These are phyloP conservation scores for Neofusicoccum sp. DNA, from an alignment of 2,329 filamentous ascomycete species.

Conservation along the genomic window DNA sequence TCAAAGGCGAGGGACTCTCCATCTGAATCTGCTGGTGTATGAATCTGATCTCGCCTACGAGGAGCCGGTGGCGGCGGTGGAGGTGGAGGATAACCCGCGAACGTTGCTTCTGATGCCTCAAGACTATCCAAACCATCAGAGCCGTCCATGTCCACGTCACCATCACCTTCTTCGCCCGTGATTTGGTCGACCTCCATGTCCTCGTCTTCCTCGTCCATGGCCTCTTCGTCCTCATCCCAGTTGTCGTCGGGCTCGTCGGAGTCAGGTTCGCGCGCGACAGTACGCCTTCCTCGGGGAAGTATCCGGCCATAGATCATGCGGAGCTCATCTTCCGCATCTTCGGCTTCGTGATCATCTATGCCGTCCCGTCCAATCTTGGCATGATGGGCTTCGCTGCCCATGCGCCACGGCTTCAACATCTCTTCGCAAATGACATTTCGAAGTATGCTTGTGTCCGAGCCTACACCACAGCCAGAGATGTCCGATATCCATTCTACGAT, in stretches of 20 bases:
- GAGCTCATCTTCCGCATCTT: conserved; percentile 52
- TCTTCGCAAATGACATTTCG: conserved; percentile 86
- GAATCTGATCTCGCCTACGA: conserved; percentile 57
- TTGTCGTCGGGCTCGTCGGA: conserved; percentile 52
- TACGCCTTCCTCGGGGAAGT: conserved; percentile 26
- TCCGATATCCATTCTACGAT: conserved; percentile 96
- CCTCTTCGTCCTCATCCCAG: conserved; percentile 43
- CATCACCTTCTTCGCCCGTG: conserved; percentile 47
- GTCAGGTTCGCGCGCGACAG: conserved; percentile 26
- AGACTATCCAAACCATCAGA: conserved; percentile 61
- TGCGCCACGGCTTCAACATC: conserved; percentile 80
- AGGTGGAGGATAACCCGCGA: conserved; percentile 70
- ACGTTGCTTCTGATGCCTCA: conserved; percentile 73
- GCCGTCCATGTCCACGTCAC: conserved; percentile 51
- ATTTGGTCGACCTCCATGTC: conserved; percentile 47
- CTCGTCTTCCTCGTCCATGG: conserved; percentile 46
- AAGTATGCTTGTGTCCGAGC: conserved; percentile 74
- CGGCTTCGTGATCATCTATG: conserved; percentile 74
- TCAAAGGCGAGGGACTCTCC: conserved; percentile 57
- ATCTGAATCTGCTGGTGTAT: conserved; percentile 71
- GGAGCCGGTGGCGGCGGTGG: conserved; percentile 48
- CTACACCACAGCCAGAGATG: conserved; percentile 84
- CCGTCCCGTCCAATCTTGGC: conserved; percentile 73
- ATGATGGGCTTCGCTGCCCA: conserved; percentile 80
- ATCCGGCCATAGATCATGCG: conserved; percentile 33